Evolutionary conservation across 2,329 filamentous ascomycete species (phyloP), one percentile per base, ranked within the genome.

Genomic region (Lasiodiplodia gonubiensis): DNA sequence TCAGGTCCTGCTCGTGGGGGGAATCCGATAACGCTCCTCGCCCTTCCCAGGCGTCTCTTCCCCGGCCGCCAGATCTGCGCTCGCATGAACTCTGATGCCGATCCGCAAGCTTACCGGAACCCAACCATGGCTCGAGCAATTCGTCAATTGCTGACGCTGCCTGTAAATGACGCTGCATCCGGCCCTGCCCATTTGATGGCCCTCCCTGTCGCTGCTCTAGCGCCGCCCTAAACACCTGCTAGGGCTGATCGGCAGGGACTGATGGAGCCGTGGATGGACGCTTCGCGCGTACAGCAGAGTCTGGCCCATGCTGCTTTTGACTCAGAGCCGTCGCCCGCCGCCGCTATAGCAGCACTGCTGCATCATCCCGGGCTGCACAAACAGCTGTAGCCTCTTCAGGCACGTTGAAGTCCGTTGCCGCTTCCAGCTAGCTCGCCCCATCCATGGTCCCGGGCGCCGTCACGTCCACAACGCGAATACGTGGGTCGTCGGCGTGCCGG

Each of bases 201-300:
- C 46, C 23, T 51, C 59, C 59, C 59, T 51, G 59, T 63, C 59
- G 37, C 12, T 7, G 3, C 18, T 6, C 27, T 63, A 63, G 59
- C 46, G 42, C n/a, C 30, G 46, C 57, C 39, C 42, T 63, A 63
- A 16, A 21, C 59, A 51, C 30, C 46, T 51, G 59, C 59, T 63
- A 63, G 46, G 59, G 59, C 59, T 51, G 59, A 63, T 63, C 59
- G 59, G 59, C 59, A 63, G 59, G 59, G 42, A 63, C 59, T 63
- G 42, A 61, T 61, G 57, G 39, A 27, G 57, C 57, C 57, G 57
- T 48, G 25, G 37, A 46, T 46, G 23, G 53, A 46, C 55, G 53
- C 18, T 37, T 27, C 33, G 30, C 30, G 37, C 23, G 11, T 18
- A 18, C 54, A 37, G 18, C 33, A 25, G 23, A 12, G 23, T 25